phyloP scores from a whole-genome alignment of 1,139 yeast genomes.

The Suzukiozyma palmioleophila region DNA sequence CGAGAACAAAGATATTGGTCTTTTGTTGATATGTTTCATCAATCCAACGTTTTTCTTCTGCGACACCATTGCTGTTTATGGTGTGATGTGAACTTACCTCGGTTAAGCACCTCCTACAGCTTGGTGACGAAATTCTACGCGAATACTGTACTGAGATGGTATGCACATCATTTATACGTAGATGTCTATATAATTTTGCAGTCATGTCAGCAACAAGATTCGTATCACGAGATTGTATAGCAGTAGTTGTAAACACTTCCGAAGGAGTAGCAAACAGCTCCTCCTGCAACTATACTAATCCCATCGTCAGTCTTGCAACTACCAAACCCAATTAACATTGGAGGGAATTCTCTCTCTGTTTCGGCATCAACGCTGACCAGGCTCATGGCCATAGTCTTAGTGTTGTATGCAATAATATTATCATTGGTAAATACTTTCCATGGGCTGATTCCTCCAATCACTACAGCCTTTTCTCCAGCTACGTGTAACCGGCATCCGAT shows the following conservation, averaged over 20 bases:
- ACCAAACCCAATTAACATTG: slow-evolving; percentile 61
- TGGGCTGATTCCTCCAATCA: slow-evolving; percentile 62
- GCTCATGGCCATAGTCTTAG: slow-evolving; percentile 14
- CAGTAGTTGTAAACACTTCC: slow-evolving; percentile 61
- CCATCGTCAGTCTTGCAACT: slow-evolving; percentile 20
- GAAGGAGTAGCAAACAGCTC: slow-evolving; percentile 81
- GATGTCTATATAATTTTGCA: too few species aligned
- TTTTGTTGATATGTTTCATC: too few species aligned
- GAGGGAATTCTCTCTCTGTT: slow-evolving; percentile 37
- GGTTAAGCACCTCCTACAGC: too few species aligned
- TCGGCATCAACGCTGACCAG: slow-evolving; percentile 25
- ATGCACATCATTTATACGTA: too few species aligned
- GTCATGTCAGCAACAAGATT: too few species aligned
- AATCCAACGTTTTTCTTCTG: too few species aligned
- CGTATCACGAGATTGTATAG: slow-evolving; percentile 7
- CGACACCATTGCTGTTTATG: too few species aligned
- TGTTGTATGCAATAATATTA: slow-evolving; percentile 13
- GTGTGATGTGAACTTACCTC: too few species aligned
- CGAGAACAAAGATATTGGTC: too few species aligned
- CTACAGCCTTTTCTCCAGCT: slow-evolving; percentile 25
- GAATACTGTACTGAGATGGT: too few species aligned
- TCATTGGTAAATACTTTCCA: slow-evolving; percentile 30
- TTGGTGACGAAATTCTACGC: too few species aligned
- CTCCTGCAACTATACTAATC: slow-evolving; percentile 56
- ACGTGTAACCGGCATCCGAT: slow-evolving; percentile 41